Conservation (phyloP, 148 eudicot genomes). For the Gaultheria prostrata region DNA sequence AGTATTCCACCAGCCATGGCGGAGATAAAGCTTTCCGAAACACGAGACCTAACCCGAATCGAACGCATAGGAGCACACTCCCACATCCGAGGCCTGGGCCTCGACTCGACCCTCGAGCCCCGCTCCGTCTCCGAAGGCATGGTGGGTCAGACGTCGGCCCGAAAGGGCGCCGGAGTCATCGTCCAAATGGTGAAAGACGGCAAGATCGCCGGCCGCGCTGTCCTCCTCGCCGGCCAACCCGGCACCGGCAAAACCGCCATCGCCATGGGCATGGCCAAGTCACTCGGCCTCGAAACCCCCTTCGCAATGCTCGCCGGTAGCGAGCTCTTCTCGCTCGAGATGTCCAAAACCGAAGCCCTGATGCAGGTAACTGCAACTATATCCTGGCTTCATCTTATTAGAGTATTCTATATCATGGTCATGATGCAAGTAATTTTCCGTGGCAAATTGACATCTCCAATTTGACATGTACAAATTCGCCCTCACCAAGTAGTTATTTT, state of each 20-base stretch:
- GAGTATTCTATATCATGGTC: too few species aligned
- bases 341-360: constrained; percentile 92
- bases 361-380: constrained; percentile 44
- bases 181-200: constrained; percentile 92
- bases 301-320: constrained; percentile 89
- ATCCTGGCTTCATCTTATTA: too few species aligned
- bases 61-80: constrained; percentile 98
- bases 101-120: constrained; percentile 82
- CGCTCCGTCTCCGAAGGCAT: constrained; percentile 83
- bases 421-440: too few species aligned
- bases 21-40: constrained; percentile 76
- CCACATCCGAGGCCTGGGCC: constrained; percentile 91
- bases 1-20: constrained; percentile 47
- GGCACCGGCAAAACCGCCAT: constrained; percentile 98
- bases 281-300: constrained; percentile 75
- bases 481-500: too few species aligned
- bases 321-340: constrained; percentile 83
- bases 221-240: constrained; percentile 90
- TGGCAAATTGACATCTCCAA: too few species aligned
- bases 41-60: constrained; percentile 80
- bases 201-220: constrained; percentile 90
- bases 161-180: constrained; percentile 93
- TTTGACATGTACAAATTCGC: too few species aligned
- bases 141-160: constrained; percentile 80
- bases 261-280: constrained; percentile 97